Evolutionary conservation across 83 land plant species (phyloP).

Genomic region (Diphasiastrum complanatum): DNA sequence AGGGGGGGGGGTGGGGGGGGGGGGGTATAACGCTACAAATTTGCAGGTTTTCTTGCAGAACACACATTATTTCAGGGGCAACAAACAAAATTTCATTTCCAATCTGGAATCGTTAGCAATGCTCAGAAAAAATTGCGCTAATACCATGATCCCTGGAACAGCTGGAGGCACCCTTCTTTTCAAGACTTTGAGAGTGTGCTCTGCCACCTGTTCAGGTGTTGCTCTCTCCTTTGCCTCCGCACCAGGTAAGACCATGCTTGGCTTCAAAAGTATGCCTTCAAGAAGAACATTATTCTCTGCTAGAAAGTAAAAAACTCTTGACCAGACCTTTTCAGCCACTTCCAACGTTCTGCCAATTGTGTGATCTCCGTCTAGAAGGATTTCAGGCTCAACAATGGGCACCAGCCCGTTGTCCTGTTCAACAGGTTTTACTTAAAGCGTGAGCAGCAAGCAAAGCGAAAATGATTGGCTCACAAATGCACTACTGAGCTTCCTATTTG

Average conservation of each 20-base stretch:
- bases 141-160: constrained; percentile 42
- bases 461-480: neutral
- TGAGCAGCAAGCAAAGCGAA: neutral
- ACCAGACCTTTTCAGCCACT: constrained; percentile 37
- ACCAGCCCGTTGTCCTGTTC: constrained; percentile 38
- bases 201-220: constrained; percentile 34
- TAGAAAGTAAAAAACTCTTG: constrained; percentile 30
- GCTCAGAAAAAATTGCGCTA: neutral
- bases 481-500: neutral
- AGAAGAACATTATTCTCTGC: constrained; percentile 37
- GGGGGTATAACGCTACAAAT: neutral
- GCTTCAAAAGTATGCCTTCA: constrained; percentile 39
- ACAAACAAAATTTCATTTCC: neutral
- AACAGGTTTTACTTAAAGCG: neutral
- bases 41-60: neutral
- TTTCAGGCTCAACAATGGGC: constrained; percentile 40
- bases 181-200: constrained; percentile 31
- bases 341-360: constrained; percentile 31
- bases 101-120: neutral
- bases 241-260: constrained; percentile 43
- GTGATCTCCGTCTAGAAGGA: constrained; percentile 36
- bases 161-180: constrained; percentile 36
- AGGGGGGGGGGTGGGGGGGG: neutral
- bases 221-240: constrained; percentile 34
- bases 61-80: neutral